Base-by-base conservation (phyloP, 2,329 filamentous ascomycete species). In the Apiospora arundinis region DNA sequence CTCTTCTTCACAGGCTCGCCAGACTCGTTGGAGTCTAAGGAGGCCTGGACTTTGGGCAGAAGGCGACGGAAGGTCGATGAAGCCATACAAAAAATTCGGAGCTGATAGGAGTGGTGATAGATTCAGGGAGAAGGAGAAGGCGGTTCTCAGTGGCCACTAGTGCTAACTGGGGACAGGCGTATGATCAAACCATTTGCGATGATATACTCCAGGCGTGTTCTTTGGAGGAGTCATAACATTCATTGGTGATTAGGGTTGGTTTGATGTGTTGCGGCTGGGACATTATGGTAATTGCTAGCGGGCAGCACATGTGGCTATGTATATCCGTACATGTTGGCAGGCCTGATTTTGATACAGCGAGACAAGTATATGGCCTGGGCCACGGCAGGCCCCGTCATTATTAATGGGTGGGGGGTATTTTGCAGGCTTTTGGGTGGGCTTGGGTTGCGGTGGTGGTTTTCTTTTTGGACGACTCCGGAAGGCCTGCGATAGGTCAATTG, bases 1-100 rank as follows among this genome's bases (percentile, higher is more conserved):
- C 70, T 23, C 25, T 71, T 71, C 28, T 52, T 49, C 4, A 42
- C 32, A 21, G 45, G 44, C 32, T 69, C 67, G 25, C 21, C 46
- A n/a, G 67, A 18, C 28, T 44, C 37, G 9, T 16, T 11, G 16
- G 46, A 12, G 25, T 44, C 40, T 46, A 14, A 2, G 65, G 18
- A 45, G 12, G 23, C 40, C 23, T 67, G 40, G n/a, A 6, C 12
- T 67, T 46, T 67, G 8, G 65, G 65, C n/a, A 67, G 42, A 14
- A 67, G 25, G 14, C 44, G 65, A 6, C 65, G 65, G 6, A 46
- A 14, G 12, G 40, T 2, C 42, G 18, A 12, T 44, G 65, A 63
- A 40, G 56, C 14, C 65, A 67, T 67, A n/a, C 40, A 45, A 45
- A 44, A 5, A 56, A 28, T 28, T 32, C 32, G 32, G 32, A 32